Percentiles rank a stretch among this genome's conserved stretches.
Evolutionary conservation across 768 basidiomycete species (phyloP).

Genomic region (Lactifluus echinatus): DNA sequence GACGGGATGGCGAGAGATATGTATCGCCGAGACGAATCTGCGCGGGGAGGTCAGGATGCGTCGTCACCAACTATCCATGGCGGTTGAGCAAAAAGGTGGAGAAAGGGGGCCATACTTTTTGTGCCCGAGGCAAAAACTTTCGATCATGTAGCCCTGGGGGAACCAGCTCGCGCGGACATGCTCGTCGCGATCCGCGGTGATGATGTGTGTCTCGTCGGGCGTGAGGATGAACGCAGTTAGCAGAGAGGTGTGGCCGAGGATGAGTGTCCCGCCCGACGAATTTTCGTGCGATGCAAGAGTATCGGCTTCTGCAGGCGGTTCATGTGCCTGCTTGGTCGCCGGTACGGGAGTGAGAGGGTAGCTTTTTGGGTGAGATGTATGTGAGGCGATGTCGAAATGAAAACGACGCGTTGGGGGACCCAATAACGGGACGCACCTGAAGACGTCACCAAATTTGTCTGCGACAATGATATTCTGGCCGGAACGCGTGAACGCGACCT

Average conservation of each 20-base stretch:
- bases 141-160: slow-evolving; percentile 78
- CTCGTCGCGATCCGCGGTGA: slow-evolving; percentile 92
- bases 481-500: slow-evolving; percentile 51
- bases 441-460: slow-evolving; percentile 95
- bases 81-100: background rate
- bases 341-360: slow-evolving; percentile 25
- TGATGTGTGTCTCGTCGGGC: slow-evolving; percentile 58
- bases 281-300: slow-evolving; percentile 55
- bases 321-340: slow-evolving; percentile 2
- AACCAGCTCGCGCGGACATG: slow-evolving; percentile 90
- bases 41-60: background rate
- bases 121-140: slow-evolving; percentile 82
- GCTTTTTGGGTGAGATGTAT: slow-evolving; percentile 54
- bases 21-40: slow-evolving; percentile 80
- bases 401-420: too few species aligned
- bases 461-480: slow-evolving; percentile 65
- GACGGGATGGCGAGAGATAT: slow-evolving; percentile 46
- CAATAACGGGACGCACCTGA: slow-evolving; percentile 46
- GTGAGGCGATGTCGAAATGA: background rate
- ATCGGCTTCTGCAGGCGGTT: slow-evolving; percentile 11
- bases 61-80: too few species aligned
- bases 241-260: slow-evolving; percentile 85
- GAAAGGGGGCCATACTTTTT: slow-evolving; percentile 47
- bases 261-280: slow-evolving; percentile 55
- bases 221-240: slow-evolving; percentile 67